phyloP scores from a whole-genome alignment of 805 yeast species.

The Jamesozyma lodderae region DNA sequence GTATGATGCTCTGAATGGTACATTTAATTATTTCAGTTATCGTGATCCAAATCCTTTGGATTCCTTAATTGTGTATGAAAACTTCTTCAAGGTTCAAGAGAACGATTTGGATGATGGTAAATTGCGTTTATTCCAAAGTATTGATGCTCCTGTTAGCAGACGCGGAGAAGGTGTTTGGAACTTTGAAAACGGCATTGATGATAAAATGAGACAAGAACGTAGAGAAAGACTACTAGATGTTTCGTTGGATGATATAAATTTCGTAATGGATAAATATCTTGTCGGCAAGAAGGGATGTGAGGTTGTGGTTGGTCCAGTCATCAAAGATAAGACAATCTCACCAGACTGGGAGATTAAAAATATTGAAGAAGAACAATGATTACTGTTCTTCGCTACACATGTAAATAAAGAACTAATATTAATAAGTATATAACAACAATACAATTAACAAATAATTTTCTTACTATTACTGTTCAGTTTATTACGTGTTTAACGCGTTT shows the following conservation, averaged over 20 bases:
- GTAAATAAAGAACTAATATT: constrained; percentile 1
- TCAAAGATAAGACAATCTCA: constrained; percentile 8
- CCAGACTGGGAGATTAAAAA: constrained; percentile 17
- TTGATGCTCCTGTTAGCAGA: constrained; percentile 84
- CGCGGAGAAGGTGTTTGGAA: constrained; percentile 63
- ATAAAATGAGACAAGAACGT: constrained; percentile 70
- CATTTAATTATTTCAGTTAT: constrained; percentile 77
- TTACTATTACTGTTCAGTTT: not conserved
- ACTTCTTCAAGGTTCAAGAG: constrained; percentile 40
- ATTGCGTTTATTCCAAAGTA: constrained; percentile 77
- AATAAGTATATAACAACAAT: not conserved
- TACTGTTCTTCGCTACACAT: not conserved
- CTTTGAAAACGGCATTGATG: constrained; percentile 63
- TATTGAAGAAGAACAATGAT: not conserved
- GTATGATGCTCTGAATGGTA: constrained; percentile 73
- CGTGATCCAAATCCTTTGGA: constrained; percentile 83
- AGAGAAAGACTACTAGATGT: constrained; percentile 68
- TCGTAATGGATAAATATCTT: constrained; percentile 56
- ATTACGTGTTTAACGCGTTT: not conserved
- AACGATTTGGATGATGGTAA: constrained; percentile 81
- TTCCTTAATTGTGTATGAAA: constrained; percentile 52
- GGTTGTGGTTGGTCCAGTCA: constrained; percentile 18
- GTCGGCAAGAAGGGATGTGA: constrained; percentile 7
- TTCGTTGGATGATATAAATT: constrained; percentile 47
- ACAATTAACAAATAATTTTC: not conserved